phyloP scores from a whole-genome alignment of 2,329 filamentous ascomycete species.

The Exophiala spinifera region DNA sequence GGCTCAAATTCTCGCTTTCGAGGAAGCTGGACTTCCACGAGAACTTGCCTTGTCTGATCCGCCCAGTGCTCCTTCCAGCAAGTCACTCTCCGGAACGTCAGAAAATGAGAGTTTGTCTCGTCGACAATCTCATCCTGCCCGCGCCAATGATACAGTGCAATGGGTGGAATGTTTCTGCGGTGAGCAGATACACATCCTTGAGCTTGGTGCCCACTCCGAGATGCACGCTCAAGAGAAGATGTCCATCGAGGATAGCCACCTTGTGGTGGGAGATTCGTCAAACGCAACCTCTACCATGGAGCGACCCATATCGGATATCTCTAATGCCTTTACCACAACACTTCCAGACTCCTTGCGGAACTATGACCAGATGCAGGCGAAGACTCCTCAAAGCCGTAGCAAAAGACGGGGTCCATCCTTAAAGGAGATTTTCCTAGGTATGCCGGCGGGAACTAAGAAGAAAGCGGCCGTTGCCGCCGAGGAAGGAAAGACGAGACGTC shows the following conservation, averaged over 20 bases:
- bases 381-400: conserved; percentile 14
- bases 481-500: conserved; percentile 31
- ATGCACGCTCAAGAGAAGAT: conserved; percentile 54
- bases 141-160: conserved; percentile 1
- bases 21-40: conserved; percentile 25
- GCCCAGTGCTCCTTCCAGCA: conserved; percentile 16
- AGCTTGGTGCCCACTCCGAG: conserved; percentile 59
- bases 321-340: conserved; percentile 24
- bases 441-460: conserved; percentile 17
- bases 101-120: conserved; percentile 9
- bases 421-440: conserved; percentile 27
- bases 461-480: conserved; percentile 31
- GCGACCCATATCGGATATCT: conserved; percentile 14
- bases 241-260: conserved; percentile 41
- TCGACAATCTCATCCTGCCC: background rate
- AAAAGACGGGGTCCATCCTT: conserved; percentile 24
- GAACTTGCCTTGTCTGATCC: conserved; percentile 22
- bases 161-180: conserved; percentile 45
- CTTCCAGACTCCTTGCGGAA: conserved; percentile 29
- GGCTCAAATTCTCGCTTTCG: conserved; percentile 26
- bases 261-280: conserved; percentile 27
- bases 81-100: background rate
- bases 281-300: conserved; percentile 7
- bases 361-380: conserved; percentile 25
- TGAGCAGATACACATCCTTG: conserved; percentile 52